Evolutionary conservation across 2,329 filamentous ascomycete genomes (phyloP), one percentile per base, ranked within the genome.

Genomic region (Penicillium psychrosexuale): DNA sequence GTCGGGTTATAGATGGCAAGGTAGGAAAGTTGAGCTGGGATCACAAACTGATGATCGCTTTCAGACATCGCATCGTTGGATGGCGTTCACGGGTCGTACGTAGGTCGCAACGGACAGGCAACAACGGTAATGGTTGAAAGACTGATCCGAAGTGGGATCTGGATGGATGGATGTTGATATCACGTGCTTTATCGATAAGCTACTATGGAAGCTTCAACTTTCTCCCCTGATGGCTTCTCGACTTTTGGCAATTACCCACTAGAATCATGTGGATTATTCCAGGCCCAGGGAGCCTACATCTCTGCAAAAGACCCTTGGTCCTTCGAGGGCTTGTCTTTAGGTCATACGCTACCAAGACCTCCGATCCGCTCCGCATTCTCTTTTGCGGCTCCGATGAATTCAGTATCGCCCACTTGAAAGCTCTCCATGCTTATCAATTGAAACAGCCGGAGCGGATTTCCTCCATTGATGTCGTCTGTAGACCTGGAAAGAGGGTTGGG

Each of bases 381-480:
- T 99, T 97, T 75, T 97, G 92, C 75, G 94, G 94, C 59, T 94
- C 93, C 3, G 94, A 99, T 72, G 81, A 86, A 2, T 96, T 97
- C 74, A 97, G 93, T 76, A 88, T 88, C 66, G 82, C 82, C 49
- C 90, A 91, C 1, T 78, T 99, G 47, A 77, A 77, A 55, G 88
- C 89, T 6, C 76, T 99, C 33, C 72, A 87, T 63, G 67, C 75
- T 5, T 87, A 90, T 67, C 80, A 85, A 49, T 57, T 71, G 27
- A 67, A 66, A 50, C 80, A 80, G 53, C 80, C 75, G 7, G 74
- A 74, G 17, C 75, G 84, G 11, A 85, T 96, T 51, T 79, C 81
- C 54, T 91, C 89, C 5, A 87, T 99, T 60, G 88, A 96, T 71
- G 92, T 99, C 3, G 84, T 96, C 47, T 89, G 91, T 58, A 82